phyloP scores from a whole-genome alignment of 2,329 filamentous ascomycete genomes.

The Talaromyces islandicus region DNA sequence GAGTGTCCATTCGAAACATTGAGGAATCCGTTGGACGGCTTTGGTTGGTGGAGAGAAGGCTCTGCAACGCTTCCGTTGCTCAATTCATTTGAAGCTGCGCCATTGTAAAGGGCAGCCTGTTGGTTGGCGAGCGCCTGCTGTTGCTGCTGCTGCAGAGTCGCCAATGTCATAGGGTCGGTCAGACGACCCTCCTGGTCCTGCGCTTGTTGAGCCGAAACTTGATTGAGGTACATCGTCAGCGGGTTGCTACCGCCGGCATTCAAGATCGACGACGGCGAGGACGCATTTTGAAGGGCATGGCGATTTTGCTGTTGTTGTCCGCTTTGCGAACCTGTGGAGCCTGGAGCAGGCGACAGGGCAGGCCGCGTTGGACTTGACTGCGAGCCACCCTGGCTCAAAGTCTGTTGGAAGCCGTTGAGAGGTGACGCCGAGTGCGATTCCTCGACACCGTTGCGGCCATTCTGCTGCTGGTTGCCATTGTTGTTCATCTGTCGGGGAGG shows the following conservation, averaged over 20 bases:
- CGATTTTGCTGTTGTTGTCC: constrained; percentile 44
- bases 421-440: constrained; percentile 49
- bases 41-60: constrained; percentile 44
- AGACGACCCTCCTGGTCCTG: constrained; percentile 60
- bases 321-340: constrained; percentile 48
- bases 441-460: constrained; percentile 56
- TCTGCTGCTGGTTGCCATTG: constrained; percentile 43
- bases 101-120: constrained; percentile 74
- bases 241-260: constrained; percentile 79
- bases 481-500: constrained; percentile 78
- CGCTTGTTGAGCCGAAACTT: constrained; percentile 54
- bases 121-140: constrained; percentile 61
- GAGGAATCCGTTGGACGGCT: constrained; percentile 60
- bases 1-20: constrained; percentile 50
- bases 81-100: constrained; percentile 60
- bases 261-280: constrained; percentile 65
- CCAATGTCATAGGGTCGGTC: constrained; percentile 36
- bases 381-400: constrained; percentile 47
- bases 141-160: constrained; percentile 56
- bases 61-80: constrained; percentile 50
- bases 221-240: constrained; percentile 85
- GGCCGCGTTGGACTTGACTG: constrained; percentile 58
- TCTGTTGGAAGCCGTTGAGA: constrained; percentile 53
- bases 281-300: constrained; percentile 49
- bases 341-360: constrained; percentile 48